Percentiles rank a stretch among this genome's conserved stretches.
phyloP scores from a whole-genome alignment of 1,139 yeast species.

The Blastobotrys serpentis region DNA sequence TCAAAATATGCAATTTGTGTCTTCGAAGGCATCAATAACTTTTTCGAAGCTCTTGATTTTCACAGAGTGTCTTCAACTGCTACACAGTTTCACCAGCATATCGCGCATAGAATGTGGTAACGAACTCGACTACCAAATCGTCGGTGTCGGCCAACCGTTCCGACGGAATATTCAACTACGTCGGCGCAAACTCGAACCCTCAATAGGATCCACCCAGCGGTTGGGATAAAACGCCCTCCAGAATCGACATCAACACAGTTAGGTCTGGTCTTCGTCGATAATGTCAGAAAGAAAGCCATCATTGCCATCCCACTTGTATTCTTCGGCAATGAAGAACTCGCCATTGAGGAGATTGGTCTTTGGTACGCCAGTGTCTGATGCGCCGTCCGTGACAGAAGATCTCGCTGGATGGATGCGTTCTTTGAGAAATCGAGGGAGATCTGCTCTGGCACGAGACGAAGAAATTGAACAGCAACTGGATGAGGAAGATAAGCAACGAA shows the following conservation, averaged over 20 bases:
- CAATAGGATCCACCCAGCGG: no score
- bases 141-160: no score
- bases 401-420: conserved; percentile 54
- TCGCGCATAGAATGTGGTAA: no score
- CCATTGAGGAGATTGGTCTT: conserved; percentile 6
- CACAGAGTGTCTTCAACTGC: background rate
- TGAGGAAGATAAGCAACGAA: conserved; percentile 42
- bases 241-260: no score
- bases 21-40: conserved; percentile 15
- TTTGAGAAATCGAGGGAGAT: conserved; percentile 45
- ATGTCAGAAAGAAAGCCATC: conserved; percentile 3
- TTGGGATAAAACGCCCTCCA: no score
- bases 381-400: conserved; percentile 35
- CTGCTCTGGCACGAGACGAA: conserved; percentile 30
- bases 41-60: background rate
- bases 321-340: conserved; percentile 5
- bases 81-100: no score
- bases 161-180: no score
- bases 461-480: conserved; percentile 42
- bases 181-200: no score
- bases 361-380: conserved; percentile 3
- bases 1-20: conserved; percentile 72
- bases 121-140: no score
- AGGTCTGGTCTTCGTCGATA: background rate
- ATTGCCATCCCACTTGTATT: conserved; percentile 7